Base-by-base conservation (phyloP, 345 rosid genomes). In the Boechera divaricarpa region DNA sequence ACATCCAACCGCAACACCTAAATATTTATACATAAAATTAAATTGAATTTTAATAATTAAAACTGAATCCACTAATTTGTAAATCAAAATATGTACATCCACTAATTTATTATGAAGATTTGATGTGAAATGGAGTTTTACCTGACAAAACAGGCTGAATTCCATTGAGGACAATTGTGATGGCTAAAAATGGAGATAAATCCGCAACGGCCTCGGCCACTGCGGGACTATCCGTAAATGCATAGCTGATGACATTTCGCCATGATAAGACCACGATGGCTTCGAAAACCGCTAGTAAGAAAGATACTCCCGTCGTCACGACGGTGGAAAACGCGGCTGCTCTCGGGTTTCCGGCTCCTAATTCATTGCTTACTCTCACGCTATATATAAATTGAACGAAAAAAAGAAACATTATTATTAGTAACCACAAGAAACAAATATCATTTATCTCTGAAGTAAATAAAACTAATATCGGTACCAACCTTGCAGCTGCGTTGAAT, bases 401-500 rank as follows among this genome's bases (percentile, higher is more conserved):
- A 2, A 15, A 52, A 29, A 0, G 6, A 0, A 13, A 10, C 1
- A 5, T 29, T n/a, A 36, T 11, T 5, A 2, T 44, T 75, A 58
- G 26, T 13, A 38, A 52, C 10, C 6, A 70, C 10, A 16, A 26
- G 5, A 12, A 11, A 18, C 2, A 31, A 24, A 33, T 6, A 1
- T 4, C 10, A 11, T 15, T 5, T 16, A 5, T 11, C 39, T 21
- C 2, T 6, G 32, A 1, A 5, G 4, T 5, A 0, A 28, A 38
- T 2, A 26, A n/a, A n/a, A 4, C 44, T 6, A 4, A 1, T 28
- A 8, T 47, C 54, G n/a, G 47, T 18, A 28, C 69, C 57, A 42
- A 90, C 95, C 95, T 90, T 35, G 88, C 91, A 39, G 92, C 95
- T 18, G 92, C 95, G 58, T 88, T 90, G 81, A 90, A 86, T 38